Evolutionary conservation across 371 early-diverging fungal species (phyloP).

Genomic region (Apophysomyces ossiformis): DNA sequence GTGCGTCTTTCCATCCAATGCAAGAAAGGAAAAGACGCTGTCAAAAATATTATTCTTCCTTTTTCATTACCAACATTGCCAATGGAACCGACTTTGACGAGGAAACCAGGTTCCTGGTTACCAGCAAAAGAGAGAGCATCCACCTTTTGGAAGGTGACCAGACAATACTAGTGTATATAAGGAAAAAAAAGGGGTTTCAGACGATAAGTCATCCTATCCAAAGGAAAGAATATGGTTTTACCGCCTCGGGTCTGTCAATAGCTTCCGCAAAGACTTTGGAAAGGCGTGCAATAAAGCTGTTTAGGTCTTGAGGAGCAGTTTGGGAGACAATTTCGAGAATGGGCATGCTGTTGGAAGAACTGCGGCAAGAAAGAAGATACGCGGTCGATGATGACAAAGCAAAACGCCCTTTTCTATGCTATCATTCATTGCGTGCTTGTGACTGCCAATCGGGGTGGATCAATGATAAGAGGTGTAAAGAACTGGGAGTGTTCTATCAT

Average conservation of each 20-base stretch:
- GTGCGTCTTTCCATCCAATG: neutral
- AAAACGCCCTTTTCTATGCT: neutral
- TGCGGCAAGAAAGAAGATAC: neutral
- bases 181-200: slow-evolving; percentile 64
- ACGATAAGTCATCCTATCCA: slow-evolving; percentile 77
- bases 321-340: slow-evolving; percentile 48
- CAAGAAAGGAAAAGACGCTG: neutral
- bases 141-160: slow-evolving; percentile 46
- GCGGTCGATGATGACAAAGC: neutral
- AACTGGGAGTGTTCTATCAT: no score
- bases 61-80: slow-evolving; percentile 42
- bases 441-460: no score
- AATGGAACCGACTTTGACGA: slow-evolving; percentile 48
- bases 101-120: slow-evolving; percentile 36
- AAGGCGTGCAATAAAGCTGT: slow-evolving; percentile 36
- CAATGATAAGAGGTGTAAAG: no score
- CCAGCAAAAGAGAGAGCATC: slow-evolving; percentile 42
- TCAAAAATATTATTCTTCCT: no score
- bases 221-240: slow-evolving; percentile 34
- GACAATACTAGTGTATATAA: slow-evolving; percentile 71
- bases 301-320: slow-evolving; percentile 40
- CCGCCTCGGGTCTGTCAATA: slow-evolving; percentile 52
- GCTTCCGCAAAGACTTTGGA: slow-evolving; percentile 41
- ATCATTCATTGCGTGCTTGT: neutral
- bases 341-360: slow-evolving; percentile 36